These are phyloP conservation scores for Dendrobium nobile DNA, from an alignment of 106 monocot species.

Conservation along the genomic window DNA sequence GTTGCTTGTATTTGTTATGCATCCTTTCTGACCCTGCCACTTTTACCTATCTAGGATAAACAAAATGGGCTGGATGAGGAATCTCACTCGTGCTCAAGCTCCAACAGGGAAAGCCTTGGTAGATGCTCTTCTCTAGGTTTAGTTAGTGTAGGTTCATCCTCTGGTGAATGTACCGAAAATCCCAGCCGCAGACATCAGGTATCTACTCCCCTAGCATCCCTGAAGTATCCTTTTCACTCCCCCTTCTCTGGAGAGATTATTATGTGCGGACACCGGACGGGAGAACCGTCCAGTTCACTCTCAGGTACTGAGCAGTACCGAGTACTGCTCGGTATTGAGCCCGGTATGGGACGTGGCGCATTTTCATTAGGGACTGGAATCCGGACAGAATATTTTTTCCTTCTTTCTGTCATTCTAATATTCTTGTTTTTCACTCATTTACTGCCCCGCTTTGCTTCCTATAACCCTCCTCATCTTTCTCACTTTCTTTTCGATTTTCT, in stretches of 20 bases:
- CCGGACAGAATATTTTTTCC: too few relatives aligned
- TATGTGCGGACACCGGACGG: too few relatives aligned
- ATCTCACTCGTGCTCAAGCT: slow-evolving; percentile 68
- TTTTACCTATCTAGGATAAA: slow-evolving; percentile 39
- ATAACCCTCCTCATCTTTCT: background rate
- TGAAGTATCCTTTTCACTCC: background rate
- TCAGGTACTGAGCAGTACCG: too few relatives aligned
- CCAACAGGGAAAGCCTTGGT: slow-evolving; percentile 91
- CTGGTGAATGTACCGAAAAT: slow-evolving; percentile 39
- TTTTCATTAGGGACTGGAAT: too few relatives aligned
- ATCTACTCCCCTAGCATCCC: background rate
- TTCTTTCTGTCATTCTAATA: background rate
- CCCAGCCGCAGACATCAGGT: slow-evolving; percentile 51
- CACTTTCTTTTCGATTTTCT: too few relatives aligned
- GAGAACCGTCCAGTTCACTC: too few relatives aligned
- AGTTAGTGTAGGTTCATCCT: slow-evolving; percentile 55
- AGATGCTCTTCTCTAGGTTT: slow-evolving; percentile 87
- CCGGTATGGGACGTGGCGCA: too few relatives aligned
- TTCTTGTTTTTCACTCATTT: background rate
- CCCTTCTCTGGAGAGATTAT: background rate
- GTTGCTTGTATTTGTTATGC: background rate
- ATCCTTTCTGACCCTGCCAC: background rate
- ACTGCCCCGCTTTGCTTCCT: too few relatives aligned
- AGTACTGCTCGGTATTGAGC: too few relatives aligned
- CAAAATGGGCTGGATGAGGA: slow-evolving; percentile 47